These are phyloP conservation scores for Saussurea involucrata DNA, from an alignment of 129 eudicot genomes.

Conservation along the genomic window DNA sequence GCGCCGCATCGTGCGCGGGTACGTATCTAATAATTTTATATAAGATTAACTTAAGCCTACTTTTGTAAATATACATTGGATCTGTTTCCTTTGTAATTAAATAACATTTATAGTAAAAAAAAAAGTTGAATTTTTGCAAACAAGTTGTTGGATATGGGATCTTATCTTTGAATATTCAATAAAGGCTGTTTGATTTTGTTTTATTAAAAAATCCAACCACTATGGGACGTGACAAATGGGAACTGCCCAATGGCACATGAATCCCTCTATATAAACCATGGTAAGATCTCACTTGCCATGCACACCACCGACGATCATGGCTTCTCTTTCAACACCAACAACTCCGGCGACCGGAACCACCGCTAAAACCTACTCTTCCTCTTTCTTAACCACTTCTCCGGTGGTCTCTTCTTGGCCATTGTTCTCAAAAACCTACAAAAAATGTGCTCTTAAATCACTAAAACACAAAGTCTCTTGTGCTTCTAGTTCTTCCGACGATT, in stretches of 20 bases:
- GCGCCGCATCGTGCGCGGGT: no score
- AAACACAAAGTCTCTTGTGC: constrained; percentile 31
- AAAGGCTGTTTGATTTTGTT: neutral
- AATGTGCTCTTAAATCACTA: constrained; percentile 3
- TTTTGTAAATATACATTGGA: no score
- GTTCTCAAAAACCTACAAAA: constrained; percentile 25
- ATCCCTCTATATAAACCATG: constrained; percentile 22
- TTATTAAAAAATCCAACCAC: neutral
- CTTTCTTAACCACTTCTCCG: constrained; percentile 9
- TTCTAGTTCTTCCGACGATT: constrained; percentile 13
- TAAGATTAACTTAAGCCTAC: no score
- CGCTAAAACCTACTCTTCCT: constrained; percentile 13
- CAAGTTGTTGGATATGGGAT: constrained; percentile 15
- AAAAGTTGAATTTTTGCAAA: neutral
- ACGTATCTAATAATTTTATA: no score
- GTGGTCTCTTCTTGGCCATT: constrained; percentile 19
- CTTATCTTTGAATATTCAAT: neutral
- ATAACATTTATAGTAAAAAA: no score
- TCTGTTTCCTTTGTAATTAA: no score
- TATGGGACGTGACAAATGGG: constrained; percentile 19
- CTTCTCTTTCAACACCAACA: constrained; percentile 17
- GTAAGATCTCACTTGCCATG: neutral
- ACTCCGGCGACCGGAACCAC: constrained; percentile 21
- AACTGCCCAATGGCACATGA: neutral
- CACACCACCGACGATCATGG: constrained; percentile 17